Evolutionary conservation across 352 stramenopile species (phyloP).

Genomic region (Phytophthora vignae): DNA sequence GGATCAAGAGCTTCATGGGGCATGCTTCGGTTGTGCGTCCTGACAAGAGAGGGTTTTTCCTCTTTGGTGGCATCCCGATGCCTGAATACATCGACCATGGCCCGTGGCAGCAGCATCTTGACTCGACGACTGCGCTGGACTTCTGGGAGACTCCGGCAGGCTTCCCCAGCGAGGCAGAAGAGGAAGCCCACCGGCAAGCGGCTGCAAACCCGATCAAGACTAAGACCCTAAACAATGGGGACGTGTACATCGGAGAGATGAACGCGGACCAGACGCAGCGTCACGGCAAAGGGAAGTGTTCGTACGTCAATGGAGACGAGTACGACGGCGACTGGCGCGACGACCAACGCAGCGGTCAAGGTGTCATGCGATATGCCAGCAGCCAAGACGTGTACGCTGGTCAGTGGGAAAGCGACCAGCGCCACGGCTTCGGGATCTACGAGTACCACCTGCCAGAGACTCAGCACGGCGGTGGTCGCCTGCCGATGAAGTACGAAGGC

Average conservation of each 20-base stretch:
- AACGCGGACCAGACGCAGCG: constrained; percentile 42
- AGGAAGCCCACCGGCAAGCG: constrained; percentile 29
- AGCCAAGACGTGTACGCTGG: constrained; percentile 63
- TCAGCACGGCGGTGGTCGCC: constrained; percentile 5
- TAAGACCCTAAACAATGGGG: constrained; percentile 60
- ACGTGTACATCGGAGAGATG: constrained; percentile 80
- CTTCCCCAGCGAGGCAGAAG: constrained; percentile 38
- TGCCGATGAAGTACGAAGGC: constrained; percentile 71
- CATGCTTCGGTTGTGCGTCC: constrained; percentile 47
- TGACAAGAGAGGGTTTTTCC: constrained; percentile 59
- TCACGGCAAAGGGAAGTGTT: constrained; percentile 72
- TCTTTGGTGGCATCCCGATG: constrained; percentile 58
- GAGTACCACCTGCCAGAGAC: constrained; percentile 28
- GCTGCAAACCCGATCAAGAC: constrained; percentile 52
- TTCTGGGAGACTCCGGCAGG: constrained; percentile 68
- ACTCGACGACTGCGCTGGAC: constrained; percentile 54
- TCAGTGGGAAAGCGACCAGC: constrained; percentile 55
- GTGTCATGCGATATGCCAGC: constrained; percentile 55
- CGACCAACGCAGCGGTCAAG: constrained; percentile 56
- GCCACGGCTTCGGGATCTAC: constrained; percentile 62
- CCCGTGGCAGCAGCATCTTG: constrained; percentile 38
- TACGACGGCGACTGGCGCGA: constrained; percentile 79
- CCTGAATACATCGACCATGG: constrained; percentile 14
- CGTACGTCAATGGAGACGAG: constrained; percentile 57
- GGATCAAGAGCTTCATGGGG: constrained; percentile 51